Base-by-base conservation (phyloP, 257 asterid species). In the Penstemon eatonii region DNA sequence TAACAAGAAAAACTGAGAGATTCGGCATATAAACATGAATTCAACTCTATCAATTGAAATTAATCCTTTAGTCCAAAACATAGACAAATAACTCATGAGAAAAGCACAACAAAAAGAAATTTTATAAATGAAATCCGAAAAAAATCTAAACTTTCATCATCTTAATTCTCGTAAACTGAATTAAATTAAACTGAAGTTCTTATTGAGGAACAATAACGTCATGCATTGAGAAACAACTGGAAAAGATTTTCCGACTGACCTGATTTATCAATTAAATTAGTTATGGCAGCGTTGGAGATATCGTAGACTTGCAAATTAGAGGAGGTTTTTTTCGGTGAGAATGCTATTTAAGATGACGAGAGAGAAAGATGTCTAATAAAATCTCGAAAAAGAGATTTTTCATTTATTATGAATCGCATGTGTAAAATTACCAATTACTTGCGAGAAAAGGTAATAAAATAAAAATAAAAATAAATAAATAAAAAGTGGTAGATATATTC, bases 191-290 rank as follows among this genome's bases (percentile, higher is more conserved):
- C 3, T 25, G 2, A 25, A 25, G 33, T 25, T 25, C 33, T 1
- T 0, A 25, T 25, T 25, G 33, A 25, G 33, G 33, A 25, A 25
- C 33, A 25, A 25, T 25, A 25, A 25, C 33, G 33, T 25, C 33
- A 25, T 49, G 41, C 51, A 59, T 68, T 45, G 70, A 72, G 7
- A 50, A 65, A 43, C 42, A 45, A 8, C 36, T 44, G 47, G n/a
- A 54, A 38, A 65, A 63, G 37, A 45, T 1, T 8, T 40, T 15
- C 10, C 70, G 15, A 11, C 55, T 37, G 39, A 63, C 81, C 72
- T 56, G 60, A 62, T 67, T 10, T 13, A 61, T 61, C 68, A 57
- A 76, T 18, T 15, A 67, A 7, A 45, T 9, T 43, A 56, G 25
- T 12, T 11, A 8, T 12, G 33, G 33, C 33, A 25, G 33, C 33